Evolutionary conservation across 192 early-diverging fungal species (phyloP), one percentile per base, ranked within the genome.

Genomic region (Backusella parvicylindrica): DNA sequence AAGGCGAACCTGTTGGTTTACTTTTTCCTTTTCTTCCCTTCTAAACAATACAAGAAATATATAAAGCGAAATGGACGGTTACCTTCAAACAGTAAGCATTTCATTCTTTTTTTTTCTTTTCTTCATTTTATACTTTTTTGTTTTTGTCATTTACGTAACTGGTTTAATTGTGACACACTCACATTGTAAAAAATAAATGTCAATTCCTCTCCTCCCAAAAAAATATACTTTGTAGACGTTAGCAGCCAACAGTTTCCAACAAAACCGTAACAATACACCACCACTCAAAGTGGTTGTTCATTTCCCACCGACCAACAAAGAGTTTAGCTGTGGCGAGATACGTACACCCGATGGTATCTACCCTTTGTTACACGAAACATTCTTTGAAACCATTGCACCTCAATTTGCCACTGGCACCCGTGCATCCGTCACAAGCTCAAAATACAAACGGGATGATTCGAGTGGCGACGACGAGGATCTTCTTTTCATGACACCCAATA

Each of bases 281-380:
- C 21, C 41, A 21, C 37, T 28, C 26, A 67, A 66, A 43, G 41
- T 75, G 6, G 18, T 75, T 16, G 11, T 70, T 36, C 69, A 81
- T 78, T 35, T 79, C 77, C 70, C 80, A 81, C 40, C 76, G 75
- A 76, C 49, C 15, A 76, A 76, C 41, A 70, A 70, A 60, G 75
- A 76, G 9, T 76, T 76, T 9, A 30, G n/a, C 47, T 87, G 86
- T 64, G 81, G 75, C 47, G 79, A 82, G 56, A 86, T 89, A 81
- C 68, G 79, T 60, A 76, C 85, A 23, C 78, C 82, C 68, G 88
- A 89, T 47, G 88, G 88, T 9, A 75, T 64, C 23, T 89, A 89
- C 69, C 77, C 75, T n/a, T 73, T 89, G 11, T 73, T 73, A 16
- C 83, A 87, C 41, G 84, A 85, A 28, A 89, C 86, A 38, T 70